These are phyloP conservation scores for Lactarius pseudohatsudake DNA, from an alignment of 768 basidiomycete genomes.

Conservation along the genomic window DNA sequence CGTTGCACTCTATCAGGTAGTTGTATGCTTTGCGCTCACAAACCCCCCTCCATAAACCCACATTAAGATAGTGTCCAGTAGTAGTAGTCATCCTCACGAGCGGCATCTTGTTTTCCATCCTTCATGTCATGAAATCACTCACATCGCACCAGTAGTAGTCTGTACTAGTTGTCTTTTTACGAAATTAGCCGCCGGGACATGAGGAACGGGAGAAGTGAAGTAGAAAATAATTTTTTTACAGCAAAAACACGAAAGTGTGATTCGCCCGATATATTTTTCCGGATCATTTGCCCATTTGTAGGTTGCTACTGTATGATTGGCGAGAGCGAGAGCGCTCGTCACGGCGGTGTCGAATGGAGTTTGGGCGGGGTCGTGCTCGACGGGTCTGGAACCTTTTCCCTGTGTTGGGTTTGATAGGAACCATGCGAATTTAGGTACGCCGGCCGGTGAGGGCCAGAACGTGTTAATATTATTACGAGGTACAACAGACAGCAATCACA, in stretches of 20 bases:
- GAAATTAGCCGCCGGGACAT: conserved; percentile 12
- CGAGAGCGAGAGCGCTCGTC: background rate
- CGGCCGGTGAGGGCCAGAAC: too few relatives aligned
- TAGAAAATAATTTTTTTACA: background rate
- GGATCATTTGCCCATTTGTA: too few relatives aligned
- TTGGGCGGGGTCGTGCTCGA: background rate
- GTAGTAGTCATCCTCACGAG: conserved; percentile 22
- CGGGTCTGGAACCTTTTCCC: background rate
- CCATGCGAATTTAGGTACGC: background rate
- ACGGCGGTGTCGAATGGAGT: background rate
- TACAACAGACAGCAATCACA: background rate
- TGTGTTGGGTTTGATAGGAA: background rate
- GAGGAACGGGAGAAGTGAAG: background rate
- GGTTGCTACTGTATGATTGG: too few relatives aligned
- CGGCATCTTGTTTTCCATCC: background rate
- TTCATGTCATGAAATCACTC: conserved; percentile 24
- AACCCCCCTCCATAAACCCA: conserved; percentile 12
- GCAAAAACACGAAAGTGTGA: conserved; percentile 1
- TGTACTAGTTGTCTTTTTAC: conserved; percentile 11
- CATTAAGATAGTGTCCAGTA: conserved; percentile 26
- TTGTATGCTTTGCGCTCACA: conserved; percentile 27
- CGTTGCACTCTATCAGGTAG: conserved; percentile 20
- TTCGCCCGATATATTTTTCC: conserved; percentile 7
- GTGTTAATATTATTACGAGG: too few relatives aligned
- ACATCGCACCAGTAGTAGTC: conserved; percentile 15